A percentile compares a stretch with the other conserved stretches of the same genome.
phyloP scores from a whole-genome alignment of 176 grass and related monocot genomes.

The Oryza nivara region DNA sequence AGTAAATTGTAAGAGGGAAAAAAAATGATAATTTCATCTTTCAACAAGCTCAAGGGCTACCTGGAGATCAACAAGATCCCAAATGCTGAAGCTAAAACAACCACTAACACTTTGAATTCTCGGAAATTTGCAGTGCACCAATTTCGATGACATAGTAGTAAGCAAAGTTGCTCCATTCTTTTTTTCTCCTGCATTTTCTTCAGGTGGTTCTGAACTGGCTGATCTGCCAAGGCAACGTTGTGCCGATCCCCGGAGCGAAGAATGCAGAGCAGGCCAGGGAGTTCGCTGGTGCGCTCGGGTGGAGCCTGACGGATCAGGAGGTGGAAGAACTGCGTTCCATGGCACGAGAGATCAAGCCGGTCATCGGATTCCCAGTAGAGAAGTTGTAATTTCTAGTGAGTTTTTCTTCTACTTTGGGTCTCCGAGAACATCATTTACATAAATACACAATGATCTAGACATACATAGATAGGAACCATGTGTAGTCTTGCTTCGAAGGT shows the following conservation, averaged over 20 bases:
- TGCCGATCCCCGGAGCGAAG: slow-evolving; percentile 93
- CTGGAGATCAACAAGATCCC: neutral
- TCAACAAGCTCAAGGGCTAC: neutral
- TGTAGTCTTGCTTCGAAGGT: too few relatives aligned
- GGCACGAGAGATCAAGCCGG: slow-evolving; percentile 46
- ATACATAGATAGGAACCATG: too few relatives aligned
- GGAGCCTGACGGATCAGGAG: slow-evolving; percentile 61
- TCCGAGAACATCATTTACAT: too few relatives aligned
- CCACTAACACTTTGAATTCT: neutral
- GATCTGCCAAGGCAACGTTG: slow-evolving; percentile 81
- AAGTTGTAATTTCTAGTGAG: slow-evolving; percentile 42
- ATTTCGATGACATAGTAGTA: neutral
- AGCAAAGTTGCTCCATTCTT: neutral
- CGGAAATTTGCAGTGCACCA: neutral
- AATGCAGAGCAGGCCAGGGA: slow-evolving; percentile 69
- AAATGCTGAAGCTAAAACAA: neutral
- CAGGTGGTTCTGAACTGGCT: slow-evolving; percentile 95
- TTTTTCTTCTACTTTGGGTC: neutral
- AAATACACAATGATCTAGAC: too few relatives aligned
- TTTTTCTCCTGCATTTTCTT: neutral
- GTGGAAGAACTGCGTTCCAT: slow-evolving; percentile 57
- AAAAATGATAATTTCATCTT: neutral
- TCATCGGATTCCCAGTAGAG: slow-evolving; percentile 74
- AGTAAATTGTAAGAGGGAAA: neutral
- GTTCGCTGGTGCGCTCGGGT: slow-evolving; percentile 59